phyloP scores from a whole-genome alignment of 805 yeast species.

The Isabelozyma heimii region DNA sequence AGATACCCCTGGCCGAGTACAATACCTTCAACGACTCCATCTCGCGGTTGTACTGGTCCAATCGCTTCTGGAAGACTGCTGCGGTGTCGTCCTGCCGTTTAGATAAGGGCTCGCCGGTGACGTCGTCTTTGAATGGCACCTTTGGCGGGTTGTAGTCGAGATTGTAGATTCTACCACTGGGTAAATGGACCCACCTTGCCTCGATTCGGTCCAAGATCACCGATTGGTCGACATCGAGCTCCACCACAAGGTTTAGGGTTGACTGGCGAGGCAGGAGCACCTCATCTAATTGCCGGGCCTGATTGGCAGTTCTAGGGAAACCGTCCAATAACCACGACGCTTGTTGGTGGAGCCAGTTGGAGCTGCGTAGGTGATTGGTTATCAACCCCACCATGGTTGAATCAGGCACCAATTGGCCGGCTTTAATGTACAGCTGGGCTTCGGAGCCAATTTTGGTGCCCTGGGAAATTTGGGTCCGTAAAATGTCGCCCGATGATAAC shows the following conservation, averaged over 20 bases:
- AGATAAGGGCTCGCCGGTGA: slow-evolving; percentile 82
- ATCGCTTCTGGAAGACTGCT: slow-evolving; percentile 64
- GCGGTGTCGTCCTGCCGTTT: slow-evolving; percentile 84
- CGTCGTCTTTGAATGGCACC: slow-evolving; percentile 74
- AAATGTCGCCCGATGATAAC: slow-evolving; percentile 80
- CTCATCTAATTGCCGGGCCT: slow-evolving; percentile 60
- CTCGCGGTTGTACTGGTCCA: slow-evolving; percentile 58
- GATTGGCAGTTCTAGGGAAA: slow-evolving; percentile 78
- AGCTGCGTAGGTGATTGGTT: slow-evolving; percentile 41
- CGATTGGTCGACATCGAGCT: slow-evolving; percentile 80
- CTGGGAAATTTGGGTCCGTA: slow-evolving; percentile 62
- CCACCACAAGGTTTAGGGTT: slow-evolving; percentile 73
- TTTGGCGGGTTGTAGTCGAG: slow-evolving; percentile 88
- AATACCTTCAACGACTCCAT: slow-evolving; percentile 65
- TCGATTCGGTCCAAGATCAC: slow-evolving; percentile 79
- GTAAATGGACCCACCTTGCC: slow-evolving; percentile 78
- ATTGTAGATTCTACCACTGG: slow-evolving; percentile 86
- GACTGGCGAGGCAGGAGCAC: slow-evolving; percentile 38
- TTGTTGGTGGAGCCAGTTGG: slow-evolving; percentile 41
- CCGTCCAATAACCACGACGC: slow-evolving; percentile 84
- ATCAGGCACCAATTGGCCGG: slow-evolving; percentile 78
- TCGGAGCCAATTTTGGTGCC: slow-evolving; percentile 52
- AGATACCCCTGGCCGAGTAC: slow-evolving; percentile 45
- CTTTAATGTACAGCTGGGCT: slow-evolving; percentile 55
- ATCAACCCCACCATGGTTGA: slow-evolving; percentile 59